Conservation (phyloP, 805 yeast species). For the Starmerella apis region DNA sequence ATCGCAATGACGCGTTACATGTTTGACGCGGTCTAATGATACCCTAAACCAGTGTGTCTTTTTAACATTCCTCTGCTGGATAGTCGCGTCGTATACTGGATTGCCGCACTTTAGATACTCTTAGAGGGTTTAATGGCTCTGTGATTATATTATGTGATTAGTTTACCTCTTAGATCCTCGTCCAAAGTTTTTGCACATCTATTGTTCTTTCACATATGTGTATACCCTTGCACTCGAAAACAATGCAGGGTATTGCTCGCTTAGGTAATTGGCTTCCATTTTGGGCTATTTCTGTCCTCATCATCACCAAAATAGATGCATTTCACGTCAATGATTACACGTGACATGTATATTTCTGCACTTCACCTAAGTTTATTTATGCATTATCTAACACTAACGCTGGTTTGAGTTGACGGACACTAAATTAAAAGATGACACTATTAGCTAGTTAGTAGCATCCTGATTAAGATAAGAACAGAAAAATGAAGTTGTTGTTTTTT, state of each 20-base stretch:
- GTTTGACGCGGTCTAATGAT: neutral
- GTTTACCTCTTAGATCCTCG: too few species aligned
- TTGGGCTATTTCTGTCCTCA: constrained; percentile 1
- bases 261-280: constrained; percentile 2
- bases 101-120: too few species aligned
- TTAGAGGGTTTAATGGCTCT: too few species aligned
- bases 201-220: too few species aligned
- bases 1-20: neutral
- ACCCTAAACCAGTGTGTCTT: neutral
- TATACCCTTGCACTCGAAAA: neutral
- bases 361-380: too few species aligned
- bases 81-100: neutral
- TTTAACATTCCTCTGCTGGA: neutral
- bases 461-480: too few species aligned
- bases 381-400: too few species aligned
- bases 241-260: neutral
- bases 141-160: neutral
- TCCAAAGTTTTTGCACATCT: too few species aligned
- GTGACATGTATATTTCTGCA: neutral
- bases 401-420: too few species aligned
- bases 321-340: neutral
- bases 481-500: too few species aligned
- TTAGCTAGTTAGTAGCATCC: too few species aligned
- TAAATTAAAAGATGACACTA: too few species aligned
- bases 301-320: neutral